Base-by-base conservation (phyloP, 345 rosid genomes). In the Isatis tinctoria region DNA sequence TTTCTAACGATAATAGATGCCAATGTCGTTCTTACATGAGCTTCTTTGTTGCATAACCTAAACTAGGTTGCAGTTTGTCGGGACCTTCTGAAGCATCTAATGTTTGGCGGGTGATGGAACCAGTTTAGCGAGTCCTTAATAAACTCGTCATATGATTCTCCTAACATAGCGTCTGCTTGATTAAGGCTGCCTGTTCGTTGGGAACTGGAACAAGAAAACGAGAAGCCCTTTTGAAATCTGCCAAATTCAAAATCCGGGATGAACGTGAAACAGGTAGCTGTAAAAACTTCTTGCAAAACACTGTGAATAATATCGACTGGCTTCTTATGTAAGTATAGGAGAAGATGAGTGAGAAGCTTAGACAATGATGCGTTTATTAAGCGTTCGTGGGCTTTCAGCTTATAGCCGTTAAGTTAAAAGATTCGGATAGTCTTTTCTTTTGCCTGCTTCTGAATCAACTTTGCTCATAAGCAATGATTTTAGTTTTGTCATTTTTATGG, bases 1-100 rank as follows among this genome's bases (percentile, higher is more conserved):
- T 10, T 57, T 53, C 10, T 9, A 36, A 51, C 16, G 11, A 51
- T 49, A 67, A 37, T 9, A 32, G 11, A 24, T 44, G 65, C 24
- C 12, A 8, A 5, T 33, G 35, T 60, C 37, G 37, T 35, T 47
- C 12, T 60, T 60, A 47, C 24, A 57, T 32, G 26, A 59, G 45
- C 58, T 22, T 58, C 36, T 58, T 58, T 20, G 22, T 70, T 30
- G 10, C 54, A 3, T n/a, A 13, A 57, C 43, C 18, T 10, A 40
- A 43, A 69, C 36, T 45, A 70, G 74, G 58, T 59, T 59, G 12
- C 66, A 45, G 35, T 41, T 27, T 69, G 5, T 43, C 44, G 57
- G 44, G 54, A 12, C 57, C 65, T 18, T 57, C 40, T 57, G 44
- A 43, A 43, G 64, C 54, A 56, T 41, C 40, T 69, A 27, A 39